Percentiles rank a stretch among this genome's conserved stretches.
These are phyloP conservation scores for Diutina rugosa DNA, from an alignment of 1,139 yeast genomes.

Conservation along the genomic window DNA sequence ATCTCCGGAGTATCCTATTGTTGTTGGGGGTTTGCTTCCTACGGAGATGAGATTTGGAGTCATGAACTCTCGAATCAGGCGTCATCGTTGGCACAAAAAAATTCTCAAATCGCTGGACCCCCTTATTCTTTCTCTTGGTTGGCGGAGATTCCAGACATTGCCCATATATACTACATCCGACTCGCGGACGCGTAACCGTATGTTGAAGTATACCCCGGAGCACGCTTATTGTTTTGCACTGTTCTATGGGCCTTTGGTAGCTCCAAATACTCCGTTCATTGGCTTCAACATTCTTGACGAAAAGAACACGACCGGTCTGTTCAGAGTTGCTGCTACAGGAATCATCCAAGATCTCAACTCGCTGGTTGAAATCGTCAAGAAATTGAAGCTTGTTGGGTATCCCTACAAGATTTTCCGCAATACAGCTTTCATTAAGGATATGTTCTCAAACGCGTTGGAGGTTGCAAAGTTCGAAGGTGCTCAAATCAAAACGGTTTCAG, in stretches of 20 bases:
- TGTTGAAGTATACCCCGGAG: conserved; percentile 97
- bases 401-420: conserved; percentile 90
- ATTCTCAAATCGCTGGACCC: conserved; percentile 95
- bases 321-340: conserved; percentile 97
- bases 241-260: conserved; percentile 92
- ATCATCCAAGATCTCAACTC: conserved; percentile 87
- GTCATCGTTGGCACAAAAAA: conserved; percentile 98
- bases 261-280: conserved; percentile 95
- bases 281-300: conserved; percentile 85
- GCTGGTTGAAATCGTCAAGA: conserved; percentile 85
- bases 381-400: conserved; percentile 86
- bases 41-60: conserved; percentile 92
- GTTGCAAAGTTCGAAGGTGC: conserved; percentile 99
- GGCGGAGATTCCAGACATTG: conserved; percentile 96
- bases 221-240: conserved; percentile 96
- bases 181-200: conserved; percentile 92
- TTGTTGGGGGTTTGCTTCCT: conserved; percentile 81
- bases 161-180: conserved; percentile 95
- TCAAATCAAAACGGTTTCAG: conserved; percentile 88
- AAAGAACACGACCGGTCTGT: conserved; percentile 74
- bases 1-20: conserved; percentile 72
- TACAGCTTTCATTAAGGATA: conserved; percentile 93
- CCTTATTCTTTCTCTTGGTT: conserved; percentile 81
- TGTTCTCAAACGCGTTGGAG: conserved; percentile 87
- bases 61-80: conserved; percentile 84